These are phyloP conservation scores for Pouteria campechiana DNA, from an alignment of 179 eudicot genomes.

Conservation along the genomic window DNA sequence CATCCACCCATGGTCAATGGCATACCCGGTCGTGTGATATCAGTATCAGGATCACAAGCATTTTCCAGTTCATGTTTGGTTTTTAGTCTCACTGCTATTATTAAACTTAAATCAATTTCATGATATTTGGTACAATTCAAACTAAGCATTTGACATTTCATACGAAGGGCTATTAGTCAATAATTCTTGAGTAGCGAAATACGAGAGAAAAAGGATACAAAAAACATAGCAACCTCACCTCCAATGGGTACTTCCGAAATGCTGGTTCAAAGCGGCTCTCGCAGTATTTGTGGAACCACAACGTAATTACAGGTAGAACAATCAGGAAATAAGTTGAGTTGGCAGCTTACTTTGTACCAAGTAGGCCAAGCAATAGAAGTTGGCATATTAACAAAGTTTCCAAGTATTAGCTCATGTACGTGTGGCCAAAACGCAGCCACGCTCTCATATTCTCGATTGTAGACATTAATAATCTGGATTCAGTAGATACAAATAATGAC, in stretches of 20 bases:
- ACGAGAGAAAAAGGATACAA: too few relatives aligned
- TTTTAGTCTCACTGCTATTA: too few relatives aligned
- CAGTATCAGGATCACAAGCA: too few relatives aligned
- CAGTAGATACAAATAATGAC: not conserved
- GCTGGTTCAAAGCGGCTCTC: constrained; percentile 90
- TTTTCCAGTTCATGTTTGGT: too few relatives aligned
- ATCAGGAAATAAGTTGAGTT: constrained; percentile 86
- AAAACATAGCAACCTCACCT: constrained; percentile 61
- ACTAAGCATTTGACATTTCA: too few relatives aligned
- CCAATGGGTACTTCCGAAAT: constrained; percentile 70
- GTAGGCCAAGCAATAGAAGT: constrained; percentile 68
- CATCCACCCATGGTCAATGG: too few relatives aligned
- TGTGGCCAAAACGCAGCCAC: constrained; percentile 96
- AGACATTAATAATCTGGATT: constrained; percentile 77
- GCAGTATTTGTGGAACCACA: constrained; percentile 77
- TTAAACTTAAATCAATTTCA: too few relatives aligned
- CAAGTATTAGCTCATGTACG: constrained; percentile 76
- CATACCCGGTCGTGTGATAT: too few relatives aligned
- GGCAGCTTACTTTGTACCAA: constrained; percentile 80
- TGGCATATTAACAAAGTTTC: constrained; percentile 84
- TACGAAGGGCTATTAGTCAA: too few relatives aligned
- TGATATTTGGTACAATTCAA: too few relatives aligned
- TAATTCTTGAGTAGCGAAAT: too few relatives aligned
- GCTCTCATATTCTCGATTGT: constrained; percentile 78
- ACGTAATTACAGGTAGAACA: constrained; percentile 59